Base-by-base conservation (phyloP, 2,329 filamentous ascomycete genomes). In the Cladophialophora yegresii region DNA sequence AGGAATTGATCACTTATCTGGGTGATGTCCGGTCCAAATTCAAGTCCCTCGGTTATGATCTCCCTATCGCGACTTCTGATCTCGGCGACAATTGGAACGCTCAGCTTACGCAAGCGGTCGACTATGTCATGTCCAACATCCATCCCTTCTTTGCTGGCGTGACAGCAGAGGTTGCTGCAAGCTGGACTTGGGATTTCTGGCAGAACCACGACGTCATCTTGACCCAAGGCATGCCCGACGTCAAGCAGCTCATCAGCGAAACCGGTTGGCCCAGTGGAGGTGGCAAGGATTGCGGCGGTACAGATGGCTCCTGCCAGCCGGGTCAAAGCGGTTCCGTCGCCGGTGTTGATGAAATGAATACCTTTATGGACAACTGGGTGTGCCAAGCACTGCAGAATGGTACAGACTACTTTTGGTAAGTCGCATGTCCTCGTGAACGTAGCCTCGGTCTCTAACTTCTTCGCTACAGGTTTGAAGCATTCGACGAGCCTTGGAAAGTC, bases 401-500 rank as follows among this genome's bases (percentile, higher is more conserved):
- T 53, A 97, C 92, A 1, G 87, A 96, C 70, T 98, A 96, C 76
- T 97, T 97, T 75, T 98, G 93, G 93, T 88, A 77, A 76, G 84
- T 76, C 4, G 13, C n/a, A 12, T 40, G 1, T n/a, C 23, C 3
- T 12, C 23, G 23, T 16, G 53, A 23, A 28, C 30, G 22, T n/a
- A 9, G 36, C 8, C 22, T 28, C n/a, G 32, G 43, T 54, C 36
- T 16, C 69, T 74, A 67, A 74, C 65, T 50, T 36, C n/a, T 30
- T 23, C 12, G 40, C 12, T 32, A 62, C 65, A 86, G 85, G 86
- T 97, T 98, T 75, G 91, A 93, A 74, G 92, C 92, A 9, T 98
- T 97, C 75, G 93, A 98, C 75, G 93, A 98, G 82, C 92, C 92
- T 2, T 98, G 93, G 93, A 97, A 98, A 80, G 81, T 89, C 61